Percentiles rank a stretch among this genome's conserved stretches.
phyloP scores from a whole-genome alignment of 1,284 basidiomycete genomes.

The Wallemia mellicola region DNA sequence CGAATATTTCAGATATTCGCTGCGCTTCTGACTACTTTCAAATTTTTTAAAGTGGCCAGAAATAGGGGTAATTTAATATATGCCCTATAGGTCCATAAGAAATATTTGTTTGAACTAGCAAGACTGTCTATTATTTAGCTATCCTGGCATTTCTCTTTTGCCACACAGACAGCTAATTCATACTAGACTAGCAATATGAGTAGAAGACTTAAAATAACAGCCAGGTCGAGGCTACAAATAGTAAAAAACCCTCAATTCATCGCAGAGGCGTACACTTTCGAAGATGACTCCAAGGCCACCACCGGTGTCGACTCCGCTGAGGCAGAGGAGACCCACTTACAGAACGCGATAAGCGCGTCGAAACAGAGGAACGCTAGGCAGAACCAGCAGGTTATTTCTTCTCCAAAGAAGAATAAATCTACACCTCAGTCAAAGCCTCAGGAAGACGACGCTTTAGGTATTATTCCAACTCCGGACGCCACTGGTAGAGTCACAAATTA shows the following conservation, averaged over 20 bases:
- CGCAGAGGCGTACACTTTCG: conserved; percentile 18
- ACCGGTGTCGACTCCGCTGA: conserved; percentile 58
- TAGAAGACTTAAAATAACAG: conserved; percentile 49
- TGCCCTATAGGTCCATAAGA: too few species aligned
- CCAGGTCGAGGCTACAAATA: conserved; percentile 63
- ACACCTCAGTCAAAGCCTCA: background rate
- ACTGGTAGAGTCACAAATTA: conserved; percentile 40
- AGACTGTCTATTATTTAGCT: too few species aligned
- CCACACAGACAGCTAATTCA: conserved; percentile 39
- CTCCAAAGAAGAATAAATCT: too few species aligned
- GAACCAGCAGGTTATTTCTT: too few species aligned
- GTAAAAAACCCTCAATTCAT: conserved; percentile 44
- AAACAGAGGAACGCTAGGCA: conserved; percentile 56
- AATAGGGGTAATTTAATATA: too few species aligned
- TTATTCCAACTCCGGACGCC: conserved; percentile 74
- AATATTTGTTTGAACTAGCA: background rate
- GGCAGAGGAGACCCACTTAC: conserved; percentile 25
- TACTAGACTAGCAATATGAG: conserved; percentile 42
- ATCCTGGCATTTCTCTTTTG: conserved; percentile 12
- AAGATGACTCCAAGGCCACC: conserved; percentile 48
- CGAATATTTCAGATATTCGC: too few species aligned
- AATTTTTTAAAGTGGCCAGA: too few species aligned
- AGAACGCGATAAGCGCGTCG: conserved; percentile 3
- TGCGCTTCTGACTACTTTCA: too few species aligned
- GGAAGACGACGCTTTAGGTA: background rate